Base-by-base conservation (phyloP, 2,329 filamentous ascomycete species). In the Cladophialophora chaetospira region DNA sequence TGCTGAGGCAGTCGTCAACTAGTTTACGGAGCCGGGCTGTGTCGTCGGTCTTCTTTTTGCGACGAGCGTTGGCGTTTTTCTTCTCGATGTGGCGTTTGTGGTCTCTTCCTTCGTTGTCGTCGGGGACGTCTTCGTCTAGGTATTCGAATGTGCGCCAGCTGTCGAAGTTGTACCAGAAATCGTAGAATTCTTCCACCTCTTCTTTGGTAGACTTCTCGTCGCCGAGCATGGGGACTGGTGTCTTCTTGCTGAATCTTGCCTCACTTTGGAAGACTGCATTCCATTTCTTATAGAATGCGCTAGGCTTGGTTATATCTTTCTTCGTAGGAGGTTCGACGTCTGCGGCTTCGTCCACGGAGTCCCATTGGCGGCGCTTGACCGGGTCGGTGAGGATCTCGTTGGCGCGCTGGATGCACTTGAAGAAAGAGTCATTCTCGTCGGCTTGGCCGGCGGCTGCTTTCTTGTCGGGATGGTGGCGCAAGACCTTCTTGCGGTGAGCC, bases 161-260 rank as follows among this genome's bases (percentile, higher is more conserved):
- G 82, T 99, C 94, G 69, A 99, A 96, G 82, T 93, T 95, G 82
- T 97, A 99, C 88, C 89, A 99, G 82, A 97, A 99, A 83, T 99
- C 96, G 84, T 99, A 99, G 76, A 99, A 99, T 52, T 81, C 80
- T 71, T 97, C 92, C 44, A 99, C 94, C 6, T 96, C 87, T 71
- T 95, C 89, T 76, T 92, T 89, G 68, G 84, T 84, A 70, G 89
- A 87, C 65, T 95, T 88, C 64, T 90, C 89, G 70, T 90, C 83
- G 62, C 94, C 94, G 57, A 99, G 86, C 67, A 82, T 77, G 4
- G 94, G 95, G 2, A 97, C 94, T 5, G 93, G 93, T 72, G 96
- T 89, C 60, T 76, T 82, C 76, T 91, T 94, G 74, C 89, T 95
- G 85, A 99, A 99, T 63, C 94, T 91, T 10, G 79, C 88, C 78